Evolutionary conservation across 306 rosid genomes (phyloP).

Genomic region (Malus asiatica): DNA sequence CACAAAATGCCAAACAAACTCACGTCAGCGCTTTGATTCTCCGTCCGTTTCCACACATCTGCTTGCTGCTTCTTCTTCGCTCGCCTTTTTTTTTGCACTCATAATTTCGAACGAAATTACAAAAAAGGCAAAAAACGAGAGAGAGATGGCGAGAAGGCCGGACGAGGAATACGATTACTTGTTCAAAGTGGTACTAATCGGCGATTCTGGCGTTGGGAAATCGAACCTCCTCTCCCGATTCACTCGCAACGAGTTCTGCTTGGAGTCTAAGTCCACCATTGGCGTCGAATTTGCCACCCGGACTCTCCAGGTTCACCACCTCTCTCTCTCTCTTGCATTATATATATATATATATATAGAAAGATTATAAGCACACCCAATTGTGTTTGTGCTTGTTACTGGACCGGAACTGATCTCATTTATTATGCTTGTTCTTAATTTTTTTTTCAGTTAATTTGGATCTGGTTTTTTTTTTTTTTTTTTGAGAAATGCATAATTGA

Average conservation of each 20-base stretch:
- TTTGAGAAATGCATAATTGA: neutral
- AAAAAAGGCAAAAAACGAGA: neutral
- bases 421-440: neutral
- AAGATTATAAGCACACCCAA: neutral
- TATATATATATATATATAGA: neutral
- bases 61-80: neutral
- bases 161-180: slow-evolving; percentile 90
- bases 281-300: slow-evolving; percentile 97
- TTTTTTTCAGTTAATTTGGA: neutral
- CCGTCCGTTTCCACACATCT: neutral
- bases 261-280: slow-evolving; percentile 93
- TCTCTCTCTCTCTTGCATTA: neutral
- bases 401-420: neutral
- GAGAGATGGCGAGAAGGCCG: slow-evolving; percentile 51
- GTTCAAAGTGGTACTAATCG: slow-evolving; percentile 90
- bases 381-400: neutral
- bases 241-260: slow-evolving; percentile 91
- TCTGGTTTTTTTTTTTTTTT: neutral
- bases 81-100: neutral
- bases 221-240: slow-evolving; percentile 96
- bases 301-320: slow-evolving; percentile 59
- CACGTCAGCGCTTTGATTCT: neutral
- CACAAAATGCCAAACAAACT: neutral
- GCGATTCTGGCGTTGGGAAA: slow-evolving; percentile 93
- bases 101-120: neutral